A percentile compares a stretch with the other conserved stretches of the same genome.
Evolutionary conservation across 2,329 filamentous ascomycete genomes (phyloP).

Genomic region (Fusarium lyarnte): DNA sequence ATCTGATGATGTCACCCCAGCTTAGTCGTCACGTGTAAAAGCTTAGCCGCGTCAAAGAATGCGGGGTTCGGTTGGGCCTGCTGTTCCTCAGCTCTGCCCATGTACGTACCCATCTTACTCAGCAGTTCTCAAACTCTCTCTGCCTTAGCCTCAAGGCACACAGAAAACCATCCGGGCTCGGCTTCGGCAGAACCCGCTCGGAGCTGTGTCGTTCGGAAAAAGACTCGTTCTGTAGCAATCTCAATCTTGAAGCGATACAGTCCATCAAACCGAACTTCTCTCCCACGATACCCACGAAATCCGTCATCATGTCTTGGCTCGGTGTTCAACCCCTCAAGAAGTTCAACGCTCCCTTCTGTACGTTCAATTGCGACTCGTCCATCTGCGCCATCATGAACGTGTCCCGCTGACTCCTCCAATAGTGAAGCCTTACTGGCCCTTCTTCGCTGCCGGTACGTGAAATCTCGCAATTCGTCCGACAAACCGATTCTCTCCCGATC

Average conservation of each 20-base stretch:
- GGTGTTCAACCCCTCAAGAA: slow-evolving; percentile 75
- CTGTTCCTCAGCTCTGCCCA: slow-evolving; percentile 13
- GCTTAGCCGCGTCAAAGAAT: slow-evolving; percentile 40
- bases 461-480: slow-evolving; percentile 32
- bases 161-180: slow-evolving; percentile 36
- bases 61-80: slow-evolving; percentile 41
- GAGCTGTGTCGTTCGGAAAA: slow-evolving; percentile 50
- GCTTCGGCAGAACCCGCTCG: slow-evolving; percentile 51
- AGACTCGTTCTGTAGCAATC: slow-evolving; percentile 53
- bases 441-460: slow-evolving; percentile 90
- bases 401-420: slow-evolving; percentile 47
- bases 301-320: slow-evolving; percentile 77
- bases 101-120: slow-evolving; percentile 30
- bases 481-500: slow-evolving; percentile 13
- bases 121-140: not conserved
- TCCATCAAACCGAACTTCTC: slow-evolving; percentile 50
- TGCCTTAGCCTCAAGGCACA: slow-evolving; percentile 45
- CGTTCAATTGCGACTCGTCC: slow-evolving; percentile 57
- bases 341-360: slow-evolving; percentile 82
- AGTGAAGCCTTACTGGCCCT: slow-evolving; percentile 93
- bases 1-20: slow-evolving; percentile 42
- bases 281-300: slow-evolving; percentile 50
- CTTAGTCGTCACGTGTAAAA: slow-evolving; percentile 37
- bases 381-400: slow-evolving; percentile 24
- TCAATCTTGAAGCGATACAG: slow-evolving; percentile 42